phyloP scores from a whole-genome alignment of 129 eudicot genomes.

The Pittosporum tobira region DNA sequence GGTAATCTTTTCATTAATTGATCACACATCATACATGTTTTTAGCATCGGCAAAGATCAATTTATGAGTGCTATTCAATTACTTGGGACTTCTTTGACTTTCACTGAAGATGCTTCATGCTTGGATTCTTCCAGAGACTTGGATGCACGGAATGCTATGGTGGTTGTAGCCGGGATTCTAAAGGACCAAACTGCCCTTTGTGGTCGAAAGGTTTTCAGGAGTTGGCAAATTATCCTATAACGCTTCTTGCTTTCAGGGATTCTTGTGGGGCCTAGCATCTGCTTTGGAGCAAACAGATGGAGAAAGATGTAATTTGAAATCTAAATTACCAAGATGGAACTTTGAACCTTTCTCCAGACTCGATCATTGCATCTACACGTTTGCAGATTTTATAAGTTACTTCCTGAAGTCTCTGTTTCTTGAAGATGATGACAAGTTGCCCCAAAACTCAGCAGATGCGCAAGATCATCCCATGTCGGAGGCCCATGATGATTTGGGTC shows the following conservation, averaged over 20 bases:
- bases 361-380: conserved; percentile 33
- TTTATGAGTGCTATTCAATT: conserved; percentile 32
- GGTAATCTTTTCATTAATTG: conserved; percentile 55
- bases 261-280: conserved; percentile 69
- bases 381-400: conserved; percentile 27
- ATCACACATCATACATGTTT: conserved; percentile 65
- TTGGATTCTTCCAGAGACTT: conserved; percentile 13
- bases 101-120: conserved; percentile 6
- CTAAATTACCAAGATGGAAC: conserved; percentile 25
- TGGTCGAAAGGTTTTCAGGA: conserved; percentile 17
- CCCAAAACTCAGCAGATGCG: conserved; percentile 2
- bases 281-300: conserved; percentile 31
- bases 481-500: not conserved
- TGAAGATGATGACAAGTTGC: conserved; percentile 28
- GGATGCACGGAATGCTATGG: conserved; percentile 25
- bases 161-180: conserved; percentile 31
- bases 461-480: conserved; percentile 8
- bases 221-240: conserved; percentile 30
- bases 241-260: conserved; percentile 62
- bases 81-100: conserved; percentile 12
- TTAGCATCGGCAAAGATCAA: conserved; percentile 41
- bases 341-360: conserved; percentile 34
- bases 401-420: conserved; percentile 36
- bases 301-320: conserved; percentile 19
- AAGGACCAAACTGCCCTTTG: conserved; percentile 26